These are phyloP conservation scores for Pseudogymnoascus sp. DNA, from an alignment of 2,329 filamentous ascomycete species.

Conservation along the genomic window DNA sequence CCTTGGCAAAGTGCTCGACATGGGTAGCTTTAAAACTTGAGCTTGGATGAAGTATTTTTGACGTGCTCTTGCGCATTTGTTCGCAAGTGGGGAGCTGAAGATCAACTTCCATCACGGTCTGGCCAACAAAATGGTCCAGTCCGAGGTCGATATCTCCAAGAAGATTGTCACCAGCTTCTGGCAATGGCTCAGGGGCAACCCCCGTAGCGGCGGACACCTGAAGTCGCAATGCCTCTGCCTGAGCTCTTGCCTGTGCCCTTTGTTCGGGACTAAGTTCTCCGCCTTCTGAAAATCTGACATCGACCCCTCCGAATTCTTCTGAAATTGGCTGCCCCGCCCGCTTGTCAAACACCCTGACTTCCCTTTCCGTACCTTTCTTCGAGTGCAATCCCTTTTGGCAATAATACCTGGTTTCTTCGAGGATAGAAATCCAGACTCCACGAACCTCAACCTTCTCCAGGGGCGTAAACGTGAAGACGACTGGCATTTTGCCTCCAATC, in stretches of 20 bases:
- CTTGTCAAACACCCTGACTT: constrained; percentile 65
- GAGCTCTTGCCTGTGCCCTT: constrained; percentile 28
- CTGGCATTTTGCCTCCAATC: constrained; percentile 62
- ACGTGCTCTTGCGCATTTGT: constrained; percentile 55
- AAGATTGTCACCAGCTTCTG: constrained; percentile 46
- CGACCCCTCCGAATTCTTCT: constrained; percentile 59
- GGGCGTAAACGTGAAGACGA: constrained; percentile 68
- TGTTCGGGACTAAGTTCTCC: constrained; percentile 55
- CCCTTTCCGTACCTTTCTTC: constrained; percentile 57
- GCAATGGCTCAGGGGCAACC: constrained; percentile 31
- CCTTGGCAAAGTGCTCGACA: constrained; percentile 74
- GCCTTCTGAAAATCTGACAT: constrained; percentile 57
- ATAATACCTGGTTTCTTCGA: constrained; percentile 66
- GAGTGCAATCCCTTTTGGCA: constrained; percentile 61
- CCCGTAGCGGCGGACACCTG: constrained; percentile 44
- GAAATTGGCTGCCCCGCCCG: constrained; percentile 54
- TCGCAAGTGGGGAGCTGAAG: constrained; percentile 66
- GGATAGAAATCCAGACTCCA: constrained; percentile 65
- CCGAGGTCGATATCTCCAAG: constrained; percentile 53
- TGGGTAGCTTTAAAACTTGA: constrained; percentile 68
- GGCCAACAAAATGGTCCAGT: constrained; percentile 53
- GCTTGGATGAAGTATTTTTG: constrained; percentile 59
- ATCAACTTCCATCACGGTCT: constrained; percentile 69
- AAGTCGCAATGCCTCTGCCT: constrained; percentile 27
- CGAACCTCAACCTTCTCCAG: constrained; percentile 69